Base-by-base conservation (phyloP, 768 basidiomycete species). In the Lentinula lateritia region DNA sequence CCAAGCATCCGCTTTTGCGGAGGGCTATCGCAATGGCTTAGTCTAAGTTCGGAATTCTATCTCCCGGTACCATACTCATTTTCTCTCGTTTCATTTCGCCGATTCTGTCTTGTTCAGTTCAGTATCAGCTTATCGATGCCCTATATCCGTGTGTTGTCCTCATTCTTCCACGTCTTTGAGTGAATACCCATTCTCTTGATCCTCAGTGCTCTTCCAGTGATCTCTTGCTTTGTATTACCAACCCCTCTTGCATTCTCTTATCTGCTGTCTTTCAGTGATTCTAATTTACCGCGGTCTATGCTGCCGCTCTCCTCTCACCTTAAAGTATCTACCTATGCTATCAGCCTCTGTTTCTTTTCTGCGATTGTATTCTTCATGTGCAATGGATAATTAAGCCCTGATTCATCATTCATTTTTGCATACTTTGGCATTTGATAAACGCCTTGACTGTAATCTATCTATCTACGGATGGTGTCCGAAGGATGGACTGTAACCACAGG, bases 1-100 rank as follows among this genome's bases (percentile, higher is more conserved):
- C 75, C 13, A 78, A 76, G 60, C 72, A 75, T 35, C 73, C 70
- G 7, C 67, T 71, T 23, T 61, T 68, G 28, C 71, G 71, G 9
- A 35, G 58, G 23, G 48, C 13, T 6, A 16, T 12, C 10, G 55
- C 55, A 15, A 41, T 43, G 4, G 10, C 41, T 20, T 41, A 38
- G 41, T 36, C 32, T 46, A 3, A n/a, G 7, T 5, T 35, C 5
- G 10, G 32, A 23, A 23, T 23, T 23, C 23, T 28, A 3, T 28
- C 28, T 28, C 28, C 50, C 50, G 28, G 12, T 16, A 15, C 34
- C 6, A 23, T 23, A 23, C 23, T 23, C 13, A 1, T 34, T 32
- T 9, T 13, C 48, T 5, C 18, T 16, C 7, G 12, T 34, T 35
- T 36, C 35, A 52, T 15, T 36, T 52, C 13, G 35, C 35, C 28